Base-by-base conservation (phyloP, 768 basidiomycete genomes). In the Suillus ampliporus region DNA sequence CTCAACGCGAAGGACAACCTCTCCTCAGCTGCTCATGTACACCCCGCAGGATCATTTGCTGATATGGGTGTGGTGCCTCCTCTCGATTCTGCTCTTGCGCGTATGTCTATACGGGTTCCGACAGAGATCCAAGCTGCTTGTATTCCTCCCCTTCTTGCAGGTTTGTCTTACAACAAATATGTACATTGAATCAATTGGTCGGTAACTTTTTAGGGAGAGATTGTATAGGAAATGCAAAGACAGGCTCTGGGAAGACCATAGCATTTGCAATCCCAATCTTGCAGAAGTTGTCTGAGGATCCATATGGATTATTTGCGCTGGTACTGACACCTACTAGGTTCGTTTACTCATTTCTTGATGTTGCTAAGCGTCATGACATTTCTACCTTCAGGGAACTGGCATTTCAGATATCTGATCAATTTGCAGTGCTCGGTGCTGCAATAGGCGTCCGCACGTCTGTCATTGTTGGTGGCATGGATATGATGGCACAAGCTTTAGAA, bases 381-480 rank as follows among this genome's bases (percentile, higher is more conserved):
- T 51, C 7, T n/a, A 23, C 35, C 8, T 10, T 19, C 67, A 98
- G 97, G 66, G 97, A 99, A 72, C 82, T 99, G 21, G 97, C 97
- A 0, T 98, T 98, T 72, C 97, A 99, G 72, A 95, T 99, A 56
- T 86, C 95, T 2, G 97, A 98, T 65, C 97, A 99, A 73, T 98
- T 99, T 74, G 87, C 89, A 2, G 95, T 95, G 6, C 83, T 99
- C 2, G 97, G 97, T 28, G 82, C 86, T 19, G 81, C 94, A 13
- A 77, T 97, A 62, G 94, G 90, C 70, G 77, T 94, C 53, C 88
- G 88, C 35, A 97, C 95, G 10, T 86, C 91, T 11, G 95, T 98
- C 9, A 80, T 98, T 37, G 95, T 99, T 2, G 97, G 97, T 19
- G 97, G 97, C 6, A 97, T 99, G 94, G 97, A 99, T 69, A 97